Evolutionary conservation across 208 protist genomes (phyloP).

Genomic region (Leishmania lainsoni): DNA sequence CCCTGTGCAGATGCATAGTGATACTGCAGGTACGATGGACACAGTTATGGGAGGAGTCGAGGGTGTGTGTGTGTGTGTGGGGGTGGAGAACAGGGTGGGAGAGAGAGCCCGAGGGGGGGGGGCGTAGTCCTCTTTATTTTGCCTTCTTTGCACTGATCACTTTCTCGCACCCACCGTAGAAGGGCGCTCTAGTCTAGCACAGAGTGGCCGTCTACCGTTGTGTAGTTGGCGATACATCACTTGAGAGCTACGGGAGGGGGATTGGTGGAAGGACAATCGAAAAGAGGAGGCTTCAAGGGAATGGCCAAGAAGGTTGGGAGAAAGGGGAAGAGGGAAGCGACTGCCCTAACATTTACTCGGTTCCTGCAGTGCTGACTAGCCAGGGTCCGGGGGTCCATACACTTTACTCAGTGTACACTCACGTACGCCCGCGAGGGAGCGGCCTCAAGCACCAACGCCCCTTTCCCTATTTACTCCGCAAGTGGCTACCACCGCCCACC

Average conservation of each 20-base stretch:
- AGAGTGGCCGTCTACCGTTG: not conserved
- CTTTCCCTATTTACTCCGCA: not conserved
- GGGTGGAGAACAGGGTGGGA: not conserved
- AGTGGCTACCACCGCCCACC: not conserved
- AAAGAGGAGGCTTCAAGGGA: not conserved
- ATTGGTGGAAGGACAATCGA: not conserved
- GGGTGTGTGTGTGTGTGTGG: too few species aligned
- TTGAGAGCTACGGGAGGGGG: not conserved
- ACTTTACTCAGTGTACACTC: not conserved
- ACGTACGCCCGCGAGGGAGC: not conserved
- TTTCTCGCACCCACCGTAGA: not conserved
- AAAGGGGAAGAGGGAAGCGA: not conserved
- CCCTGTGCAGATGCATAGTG: not conserved
- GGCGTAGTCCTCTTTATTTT: too few species aligned
- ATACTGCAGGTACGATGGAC: not conserved
- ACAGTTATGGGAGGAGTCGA: not conserved
- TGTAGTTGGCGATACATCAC: not conserved
- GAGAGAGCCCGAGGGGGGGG: not conserved
- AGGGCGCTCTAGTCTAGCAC: not conserved
- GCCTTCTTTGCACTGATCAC: too few species aligned
- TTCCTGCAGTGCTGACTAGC: not conserved
- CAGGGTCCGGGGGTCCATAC: not conserved
- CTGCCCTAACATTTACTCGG: not conserved
- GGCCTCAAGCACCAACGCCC: not conserved
- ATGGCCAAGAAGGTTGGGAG: too few species aligned